Evolutionary conservation across 2,329 filamentous ascomycete genomes (phyloP), one percentile per base, ranked within the genome.

Genomic region (Endoconidiophora laricicola): DNA sequence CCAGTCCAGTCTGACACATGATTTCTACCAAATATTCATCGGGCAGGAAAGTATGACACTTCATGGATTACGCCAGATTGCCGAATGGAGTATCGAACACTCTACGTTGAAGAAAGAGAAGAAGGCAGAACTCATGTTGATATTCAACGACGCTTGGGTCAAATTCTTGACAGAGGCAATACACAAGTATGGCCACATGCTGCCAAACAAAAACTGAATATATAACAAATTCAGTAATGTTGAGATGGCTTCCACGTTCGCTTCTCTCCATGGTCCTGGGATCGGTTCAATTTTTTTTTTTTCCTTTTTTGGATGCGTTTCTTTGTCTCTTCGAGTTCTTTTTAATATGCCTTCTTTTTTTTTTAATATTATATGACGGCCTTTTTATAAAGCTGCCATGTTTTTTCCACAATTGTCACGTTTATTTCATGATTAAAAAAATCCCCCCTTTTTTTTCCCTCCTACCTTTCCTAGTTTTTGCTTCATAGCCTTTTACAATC

Each of bases 11-110:
- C 69, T 86, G 41, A 81, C 79, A 1, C 80, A 86, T 56, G 83
- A 87, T 58, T 86, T 86, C 59, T 86, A 86, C 60, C 83, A 87
- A 59, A 71, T 80, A 52, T 77, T 86, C 69, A 72, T 83, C 6
- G 83, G 82, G 44, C 77, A 76, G 42, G 67, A 71, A 10, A 71
- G 76, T 52, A 83, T 86, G 71, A 74, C 70, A 16, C 62, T 87
- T 0, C 75, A 75, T 55, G 81, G 81, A 41, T 83, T 81, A 78
- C 80, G 81, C 59, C 81, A 86, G 61, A 69, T 81, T 20, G 68
- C 68, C 14, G 63, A 72, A 55, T 81, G 78, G 78, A 81, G 77
- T 57, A 63, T 81, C 12, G 66, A 78, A 52, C 75, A 81, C 59
- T 23, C 67, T 76, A 1, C 79, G 74, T 56, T 64, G 79, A 58